These are phyloP conservation scores for Myotisia sp. DNA, from an alignment of 2,329 filamentous ascomycete genomes.

Conservation along the genomic window DNA sequence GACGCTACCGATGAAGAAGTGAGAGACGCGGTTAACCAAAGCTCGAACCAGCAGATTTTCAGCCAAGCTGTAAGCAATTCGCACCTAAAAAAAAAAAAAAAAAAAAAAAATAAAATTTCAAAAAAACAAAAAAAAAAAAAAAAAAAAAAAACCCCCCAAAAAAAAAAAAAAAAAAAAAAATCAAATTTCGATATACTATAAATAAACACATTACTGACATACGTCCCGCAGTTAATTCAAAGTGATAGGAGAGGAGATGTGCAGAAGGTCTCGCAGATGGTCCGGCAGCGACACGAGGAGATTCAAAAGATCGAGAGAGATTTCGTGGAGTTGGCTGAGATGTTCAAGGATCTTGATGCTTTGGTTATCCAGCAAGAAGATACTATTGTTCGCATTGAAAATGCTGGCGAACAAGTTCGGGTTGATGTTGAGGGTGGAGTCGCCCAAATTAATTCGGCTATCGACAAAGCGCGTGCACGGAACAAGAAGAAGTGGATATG, in stretches of 20 bases:
- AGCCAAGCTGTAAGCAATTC: conserved; percentile 49
- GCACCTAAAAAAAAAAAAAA: too few relatives aligned
- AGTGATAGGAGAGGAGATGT: conserved; percentile 70
- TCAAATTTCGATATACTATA: neutral
- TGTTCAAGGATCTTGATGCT: conserved; percentile 81
- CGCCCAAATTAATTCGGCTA: conserved; percentile 65
- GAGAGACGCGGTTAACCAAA: conserved; percentile 59
- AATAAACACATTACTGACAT: neutral
- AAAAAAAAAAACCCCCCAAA: too few relatives aligned
- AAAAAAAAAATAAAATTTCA: too few relatives aligned
- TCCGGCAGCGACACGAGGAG: conserved; percentile 68
- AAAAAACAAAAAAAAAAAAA: too few relatives aligned
- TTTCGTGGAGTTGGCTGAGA: conserved; percentile 70
- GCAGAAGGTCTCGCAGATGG: conserved; percentile 61
- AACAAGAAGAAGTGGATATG: conserved; percentile 97
- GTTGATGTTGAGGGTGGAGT: conserved; percentile 77
- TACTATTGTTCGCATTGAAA: conserved; percentile 65
- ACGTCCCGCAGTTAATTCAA: conserved; percentile 48
- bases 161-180: too few relatives aligned
- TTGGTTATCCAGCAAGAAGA: conserved; percentile 77
- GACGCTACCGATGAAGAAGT: conserved; percentile 69
- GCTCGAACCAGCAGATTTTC: conserved; percentile 61
- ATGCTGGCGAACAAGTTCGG: conserved; percentile 71
- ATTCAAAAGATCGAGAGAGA: conserved; percentile 86
- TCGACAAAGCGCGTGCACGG: conserved; percentile 63